Conservation (phyloP, 192 early-diverging fungal species). For the Podila epigama region DNA sequence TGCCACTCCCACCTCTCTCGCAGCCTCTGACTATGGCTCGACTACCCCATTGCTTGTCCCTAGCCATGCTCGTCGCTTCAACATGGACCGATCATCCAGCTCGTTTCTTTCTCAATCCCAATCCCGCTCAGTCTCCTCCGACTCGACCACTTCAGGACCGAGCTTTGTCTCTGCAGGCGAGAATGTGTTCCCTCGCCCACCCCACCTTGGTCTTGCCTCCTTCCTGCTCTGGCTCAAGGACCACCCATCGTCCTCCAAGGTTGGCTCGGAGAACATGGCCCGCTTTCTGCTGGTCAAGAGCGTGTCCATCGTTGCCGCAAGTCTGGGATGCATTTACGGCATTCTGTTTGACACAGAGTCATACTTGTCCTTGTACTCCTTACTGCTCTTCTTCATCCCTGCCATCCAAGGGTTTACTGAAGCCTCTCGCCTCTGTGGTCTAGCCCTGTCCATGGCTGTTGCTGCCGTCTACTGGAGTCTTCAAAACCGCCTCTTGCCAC, state of each 20-base stretch:
- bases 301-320: conserved; percentile 18
- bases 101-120: background rate
- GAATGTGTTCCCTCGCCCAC: background rate
- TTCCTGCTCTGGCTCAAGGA: conserved; percentile 3
- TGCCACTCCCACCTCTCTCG: background rate
- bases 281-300: conserved; percentile 7
- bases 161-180: background rate
- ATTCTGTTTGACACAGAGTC: conserved; percentile 35
- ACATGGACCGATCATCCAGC: background rate
- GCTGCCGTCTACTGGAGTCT: conserved; percentile 14
- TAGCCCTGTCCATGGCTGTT: conserved; percentile 15
- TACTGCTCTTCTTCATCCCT: conserved; percentile 39
- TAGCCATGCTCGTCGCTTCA: background rate
- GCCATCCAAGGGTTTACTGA: conserved; percentile 40
- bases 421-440: conserved; percentile 29
- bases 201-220: background rate
- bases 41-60: background rate
- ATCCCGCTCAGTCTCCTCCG: background rate
- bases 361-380: conserved; percentile 17
- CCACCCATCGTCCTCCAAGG: conserved; percentile 1
- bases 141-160: background rate
- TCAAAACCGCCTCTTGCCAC: conserved; percentile 21
- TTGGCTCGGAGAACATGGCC: conserved; percentile 2
- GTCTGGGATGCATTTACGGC: conserved; percentile 37
- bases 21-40: background rate